These are phyloP conservation scores for Botrytis galanthina DNA, from an alignment of 2,329 filamentous ascomycete genomes.

Conservation along the genomic window DNA sequence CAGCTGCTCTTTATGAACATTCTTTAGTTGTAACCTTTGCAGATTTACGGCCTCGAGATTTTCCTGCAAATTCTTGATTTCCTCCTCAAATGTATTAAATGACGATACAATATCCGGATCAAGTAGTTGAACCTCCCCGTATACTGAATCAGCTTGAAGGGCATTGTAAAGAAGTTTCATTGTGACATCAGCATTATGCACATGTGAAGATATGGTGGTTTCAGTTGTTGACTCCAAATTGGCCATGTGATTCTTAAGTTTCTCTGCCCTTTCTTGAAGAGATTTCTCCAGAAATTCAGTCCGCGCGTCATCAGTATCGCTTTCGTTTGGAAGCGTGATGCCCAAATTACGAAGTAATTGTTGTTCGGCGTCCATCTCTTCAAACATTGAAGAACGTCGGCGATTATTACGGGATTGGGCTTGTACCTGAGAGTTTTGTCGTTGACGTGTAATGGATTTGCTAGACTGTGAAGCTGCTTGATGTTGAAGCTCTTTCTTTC, in stretches of 20 bases:
- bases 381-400: slow-evolving; percentile 38
- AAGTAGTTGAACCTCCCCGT: slow-evolving; percentile 47
- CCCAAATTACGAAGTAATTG: slow-evolving; percentile 50
- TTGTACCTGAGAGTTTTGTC: slow-evolving; percentile 24
- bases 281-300: slow-evolving; percentile 34
- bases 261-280: slow-evolving; percentile 42
- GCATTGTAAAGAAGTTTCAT: slow-evolving; percentile 51
- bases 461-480: slow-evolving; percentile 8
- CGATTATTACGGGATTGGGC: slow-evolving; percentile 34
- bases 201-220: slow-evolving; percentile 41
- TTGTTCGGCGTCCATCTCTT: slow-evolving; percentile 38
- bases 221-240: slow-evolving; percentile 54
- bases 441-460: slow-evolving; percentile 25
- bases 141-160: slow-evolving; percentile 53
- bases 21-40: slow-evolving; percentile 42
- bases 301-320: slow-evolving; percentile 31
- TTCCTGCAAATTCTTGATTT: slow-evolving; percentile 42
- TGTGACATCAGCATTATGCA: slow-evolving; percentile 49
- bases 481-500: slow-evolving; percentile 45
- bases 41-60: slow-evolving; percentile 40
- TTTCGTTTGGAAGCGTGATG: slow-evolving; percentile 43
- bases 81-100: slow-evolving; percentile 41
- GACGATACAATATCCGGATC: slow-evolving; percentile 54
- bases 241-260: slow-evolving; percentile 45
- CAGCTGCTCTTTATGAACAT: slow-evolving; percentile 51